These are phyloP conservation scores for Cryptococcus amylolentus DNA, from an alignment of 1,284 basidiomycete genomes.

Conservation along the genomic window DNA sequence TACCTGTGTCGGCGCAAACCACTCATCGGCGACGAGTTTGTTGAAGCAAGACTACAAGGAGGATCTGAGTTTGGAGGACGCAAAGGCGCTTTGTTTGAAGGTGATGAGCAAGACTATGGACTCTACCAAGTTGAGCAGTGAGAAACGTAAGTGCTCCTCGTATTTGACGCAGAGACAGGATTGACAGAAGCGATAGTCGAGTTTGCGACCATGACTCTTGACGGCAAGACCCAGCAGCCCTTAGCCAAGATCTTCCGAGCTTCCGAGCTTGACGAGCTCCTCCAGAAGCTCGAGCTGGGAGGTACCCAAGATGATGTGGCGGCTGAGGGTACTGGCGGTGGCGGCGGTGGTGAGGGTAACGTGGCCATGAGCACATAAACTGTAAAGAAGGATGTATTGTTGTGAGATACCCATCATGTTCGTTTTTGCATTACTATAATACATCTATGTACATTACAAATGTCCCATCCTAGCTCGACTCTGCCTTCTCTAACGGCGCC, in stretches of 20 bases:
- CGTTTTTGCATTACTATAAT: neutral
- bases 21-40: slow-evolving; percentile 61
- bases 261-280: slow-evolving; percentile 80
- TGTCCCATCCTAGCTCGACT: neutral
- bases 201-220: slow-evolving; percentile 87
- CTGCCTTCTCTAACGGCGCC: neutral
- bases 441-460: neutral
- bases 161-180: neutral
- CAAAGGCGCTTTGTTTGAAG: slow-evolving; percentile 84
- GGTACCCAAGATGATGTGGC: slow-evolving; percentile 72
- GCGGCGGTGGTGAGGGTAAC: slow-evolving; percentile 42
- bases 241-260: slow-evolving; percentile 91
- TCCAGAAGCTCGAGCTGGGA: slow-evolving; percentile 77
- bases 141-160: slow-evolving; percentile 68
- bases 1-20: slow-evolving; percentile 95
- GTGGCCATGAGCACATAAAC: slow-evolving; percentile 44
- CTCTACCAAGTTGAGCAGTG: slow-evolving; percentile 89
- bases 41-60: slow-evolving; percentile 99
- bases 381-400: neutral
- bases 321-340: slow-evolving; percentile 46
- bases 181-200: slow-evolving; percentile 64
- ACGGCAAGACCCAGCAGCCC: slow-evolving; percentile 71
- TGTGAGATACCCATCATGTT: neutral
- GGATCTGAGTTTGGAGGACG: slow-evolving; percentile 82
- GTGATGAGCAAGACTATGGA: slow-evolving; percentile 99